Evolutionary conservation across 192 early-diverging fungal species (phyloP).

Genomic region (Podila epigama): DNA sequence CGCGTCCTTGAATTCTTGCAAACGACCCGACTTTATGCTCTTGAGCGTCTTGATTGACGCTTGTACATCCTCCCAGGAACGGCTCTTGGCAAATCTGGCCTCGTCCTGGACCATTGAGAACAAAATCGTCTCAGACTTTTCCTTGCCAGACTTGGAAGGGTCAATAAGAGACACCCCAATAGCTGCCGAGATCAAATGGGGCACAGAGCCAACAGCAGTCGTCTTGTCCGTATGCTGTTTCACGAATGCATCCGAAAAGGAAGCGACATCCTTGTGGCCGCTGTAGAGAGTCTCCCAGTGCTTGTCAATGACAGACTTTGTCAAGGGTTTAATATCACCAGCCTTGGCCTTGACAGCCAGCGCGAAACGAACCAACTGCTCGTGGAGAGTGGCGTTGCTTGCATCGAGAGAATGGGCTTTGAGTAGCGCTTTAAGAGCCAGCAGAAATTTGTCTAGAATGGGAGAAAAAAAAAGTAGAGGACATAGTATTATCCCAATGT

Average conservation of each 20-base stretch:
- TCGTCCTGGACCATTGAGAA: conserved; percentile 17
- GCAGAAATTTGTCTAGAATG: conserved; percentile 65
- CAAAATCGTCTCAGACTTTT: conserved; percentile 26
- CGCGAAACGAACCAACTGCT: conserved; percentile 56
- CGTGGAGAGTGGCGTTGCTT: conserved; percentile 50
- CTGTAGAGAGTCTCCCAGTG: conserved; percentile 36
- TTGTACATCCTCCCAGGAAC: conserved; percentile 23
- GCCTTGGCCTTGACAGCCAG: conserved; percentile 45
- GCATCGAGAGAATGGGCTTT: conserved; percentile 56
- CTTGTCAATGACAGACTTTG: conserved; percentile 42
- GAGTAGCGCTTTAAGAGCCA: conserved; percentile 69
- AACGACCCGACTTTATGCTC: conserved; percentile 21
- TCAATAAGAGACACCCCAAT: conserved; percentile 24
- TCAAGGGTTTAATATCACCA: conserved; percentile 13
- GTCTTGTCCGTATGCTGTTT: conserved; percentile 10
- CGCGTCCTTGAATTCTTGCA: conserved; percentile 19
- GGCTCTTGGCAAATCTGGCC: conserved; percentile 4
- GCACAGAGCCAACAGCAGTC: conserved; percentile 21
- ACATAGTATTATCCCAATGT: background rate
- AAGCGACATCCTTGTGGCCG: conserved; percentile 6
- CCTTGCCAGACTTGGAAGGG: background rate
- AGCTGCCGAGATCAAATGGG: conserved; percentile 33
- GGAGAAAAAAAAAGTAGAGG: background rate
- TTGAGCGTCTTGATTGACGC: conserved; percentile 30
- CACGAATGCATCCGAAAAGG: conserved; percentile 17